Base-by-base conservation (phyloP, 108 stramenopile species). In the Hondaea fermentalgiana region DNA sequence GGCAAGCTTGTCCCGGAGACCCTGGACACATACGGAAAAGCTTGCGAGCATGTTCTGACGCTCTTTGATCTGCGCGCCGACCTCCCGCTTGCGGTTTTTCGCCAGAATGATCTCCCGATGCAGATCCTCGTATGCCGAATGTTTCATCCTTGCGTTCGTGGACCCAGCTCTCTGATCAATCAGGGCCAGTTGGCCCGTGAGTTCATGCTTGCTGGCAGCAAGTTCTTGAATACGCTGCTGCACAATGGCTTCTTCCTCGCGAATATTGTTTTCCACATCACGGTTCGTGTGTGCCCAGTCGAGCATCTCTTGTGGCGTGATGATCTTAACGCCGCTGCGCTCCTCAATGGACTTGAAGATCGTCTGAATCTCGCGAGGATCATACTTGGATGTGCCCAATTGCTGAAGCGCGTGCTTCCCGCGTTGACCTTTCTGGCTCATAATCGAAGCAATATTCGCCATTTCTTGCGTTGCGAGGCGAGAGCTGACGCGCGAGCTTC, bases 231-330 rank as follows among this genome's bases (percentile, higher is more conserved):
- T 12, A 14, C 49, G 44, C 12, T 83, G 16, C 6, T 12, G 76
- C 10, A 53, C 76, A 12, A 25, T 55, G 76, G 6, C 76, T 83
- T 83, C 76, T 35, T 83, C 76, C 51, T 53, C 49, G n/a, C 28
- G n/a, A 53, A 83, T 83, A 23, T 83, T 83, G 14, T 23, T 17
- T 12, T 47, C 76, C 17, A 83, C 51, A 1, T 83, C 76, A 6
- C 49, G n/a, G 28, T 83, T 83, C n/a, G 76, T 83, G 45, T 83
- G 76, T 6, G 76, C 76, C 76, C 76, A 83, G 76, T 83, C 51
- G 45, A 83, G 49, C 76, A 83, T 83, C 23, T 83, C 76, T 45
- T 83, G 76, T 8, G 76, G 76, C 6, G 76, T 83, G 23, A 83
- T 83, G 17, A 83, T 83, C 51, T 83, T 83, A 0, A 83, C 51